Evolutionary conservation across 1,284 basidiomycete species (phyloP), one percentile per base, ranked within the genome.

Genomic region (Phylloporus sp.): DNA sequence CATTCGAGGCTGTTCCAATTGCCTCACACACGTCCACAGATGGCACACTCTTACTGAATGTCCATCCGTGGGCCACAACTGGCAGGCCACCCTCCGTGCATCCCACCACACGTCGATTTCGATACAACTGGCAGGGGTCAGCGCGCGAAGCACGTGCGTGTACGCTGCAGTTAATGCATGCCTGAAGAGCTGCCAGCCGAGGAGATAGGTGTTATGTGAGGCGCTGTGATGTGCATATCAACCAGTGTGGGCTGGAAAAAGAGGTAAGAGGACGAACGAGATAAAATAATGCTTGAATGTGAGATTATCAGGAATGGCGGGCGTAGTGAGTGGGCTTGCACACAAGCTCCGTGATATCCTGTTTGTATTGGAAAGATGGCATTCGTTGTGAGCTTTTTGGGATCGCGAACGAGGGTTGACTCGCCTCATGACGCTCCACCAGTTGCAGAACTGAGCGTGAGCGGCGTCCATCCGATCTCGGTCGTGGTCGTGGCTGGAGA

Each of bases 131-230:
- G 53, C 53, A 5, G 53, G 53, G 7, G 29, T 56, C 17, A 32
- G 53, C 19, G 53, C 53, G 7, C 29, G 32, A 14, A 56, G 53
- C 29, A 56, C 53, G 12, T 56, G 53, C 14, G 32, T 56, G 53
- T 56, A 56, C 11, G 53, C 53, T 32, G 53, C 53, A 32, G 53
- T 19, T 1, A 32, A 56, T 10, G 53, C 53, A 20, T 15, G 53
- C 32, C 53, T 32, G 19, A 56, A 35, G 32, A 56, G 53, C 14
- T 56, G 53, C 53, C 53, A 56, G 3, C 53, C 53, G 29, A 56
- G 53, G 53, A 56, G 53, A 27, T 56, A 56, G 27, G 53, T 56
- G 53, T 56, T 56, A 27, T 56, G 53, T n/a, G n/a, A n/a, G n/a
- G n/a, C n/a, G n/a, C n/a, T n/a, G n/a, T n/a, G n/a, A n/a, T n/a